Evolutionary conservation across 2,329 filamentous ascomycete species (phyloP).

Genomic region (Rutstroemia sydowiana): DNA sequence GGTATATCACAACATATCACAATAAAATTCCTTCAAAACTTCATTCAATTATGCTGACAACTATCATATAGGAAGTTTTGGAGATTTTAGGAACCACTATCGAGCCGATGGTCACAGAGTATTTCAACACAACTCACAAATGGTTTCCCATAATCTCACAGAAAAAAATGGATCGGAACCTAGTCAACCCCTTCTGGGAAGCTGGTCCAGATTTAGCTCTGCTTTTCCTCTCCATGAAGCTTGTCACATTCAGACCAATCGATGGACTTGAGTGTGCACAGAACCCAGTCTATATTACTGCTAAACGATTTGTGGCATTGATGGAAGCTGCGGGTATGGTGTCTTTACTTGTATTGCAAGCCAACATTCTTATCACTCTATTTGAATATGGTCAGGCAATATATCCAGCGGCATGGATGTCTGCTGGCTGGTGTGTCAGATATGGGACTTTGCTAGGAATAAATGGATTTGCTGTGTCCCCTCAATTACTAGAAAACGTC

Average conservation of each 20-base stretch:
- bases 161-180: conserved; percentile 35
- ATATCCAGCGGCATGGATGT: conserved; percentile 44
- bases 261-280: conserved; percentile 32
- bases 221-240: conserved; percentile 43
- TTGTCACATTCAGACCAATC: conserved; percentile 33
- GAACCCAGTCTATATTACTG: conserved; percentile 35
- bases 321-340: conserved; percentile 37
- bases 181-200: conserved; percentile 36
- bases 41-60: background rate
- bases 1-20: background rate
- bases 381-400: conserved; percentile 44
- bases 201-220: conserved; percentile 40
- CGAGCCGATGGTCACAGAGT: conserved; percentile 34
- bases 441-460: conserved; percentile 41
- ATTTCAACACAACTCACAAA: conserved; percentile 38
- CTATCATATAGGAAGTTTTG: conserved; percentile 31
- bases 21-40: background rate
- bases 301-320: conserved; percentile 36
- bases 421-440: conserved; percentile 37
- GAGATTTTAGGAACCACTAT: conserved; percentile 35
- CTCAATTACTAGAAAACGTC: conserved; percentile 32
- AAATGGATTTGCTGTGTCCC: conserved; percentile 31
- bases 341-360: conserved; percentile 39
- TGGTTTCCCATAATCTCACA: conserved; percentile 43
- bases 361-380: conserved; percentile 38